Evolutionary conservation across 345 rosid species (phyloP).

Genomic region (Eucalyptus cloeziana): DNA sequence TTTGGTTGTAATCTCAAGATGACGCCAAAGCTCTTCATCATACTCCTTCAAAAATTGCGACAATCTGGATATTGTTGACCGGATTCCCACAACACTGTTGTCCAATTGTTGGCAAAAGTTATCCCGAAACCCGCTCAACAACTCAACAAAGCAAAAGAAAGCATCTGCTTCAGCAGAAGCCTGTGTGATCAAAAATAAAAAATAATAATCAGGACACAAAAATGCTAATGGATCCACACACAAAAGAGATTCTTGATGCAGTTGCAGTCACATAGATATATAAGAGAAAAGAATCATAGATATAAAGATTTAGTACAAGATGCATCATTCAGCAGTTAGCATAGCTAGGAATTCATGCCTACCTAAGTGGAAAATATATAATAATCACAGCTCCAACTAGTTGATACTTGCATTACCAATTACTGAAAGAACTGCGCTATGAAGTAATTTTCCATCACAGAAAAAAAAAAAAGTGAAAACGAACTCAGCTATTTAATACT

Average conservation of each 20-base stretch:
- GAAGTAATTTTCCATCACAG: background rate
- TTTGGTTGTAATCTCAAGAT: slow-evolving; percentile 89
- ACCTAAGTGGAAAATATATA: background rate
- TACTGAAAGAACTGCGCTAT: background rate
- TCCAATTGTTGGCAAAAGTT: slow-evolving; percentile 97
- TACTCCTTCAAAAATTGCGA: slow-evolving; percentile 80
- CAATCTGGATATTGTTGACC: slow-evolving; percentile 70
- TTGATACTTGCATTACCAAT: background rate
- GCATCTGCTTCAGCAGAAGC: slow-evolving; percentile 84
- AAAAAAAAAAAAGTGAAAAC: background rate
- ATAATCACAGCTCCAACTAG: background rate
- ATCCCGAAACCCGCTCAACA: slow-evolving; percentile 95
- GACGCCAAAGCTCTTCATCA: slow-evolving; percentile 99
- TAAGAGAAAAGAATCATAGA: background rate
- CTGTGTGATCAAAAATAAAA: slow-evolving; percentile 15
- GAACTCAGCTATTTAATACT: background rate
- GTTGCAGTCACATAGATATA: background rate
- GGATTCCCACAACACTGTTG: slow-evolving; percentile 94
- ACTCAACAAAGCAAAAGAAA: slow-evolving; percentile 91
- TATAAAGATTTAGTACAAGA: background rate
- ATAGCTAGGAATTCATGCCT: background rate
- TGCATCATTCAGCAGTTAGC: background rate
- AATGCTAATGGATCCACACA: background rate
- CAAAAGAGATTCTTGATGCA: background rate
- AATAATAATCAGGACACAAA: background rate